Evolutionary conservation across 2,329 filamentous ascomycete genomes (phyloP), one percentile per base, ranked within the genome.

Genomic region (Cladosporium halotolerans): DNA sequence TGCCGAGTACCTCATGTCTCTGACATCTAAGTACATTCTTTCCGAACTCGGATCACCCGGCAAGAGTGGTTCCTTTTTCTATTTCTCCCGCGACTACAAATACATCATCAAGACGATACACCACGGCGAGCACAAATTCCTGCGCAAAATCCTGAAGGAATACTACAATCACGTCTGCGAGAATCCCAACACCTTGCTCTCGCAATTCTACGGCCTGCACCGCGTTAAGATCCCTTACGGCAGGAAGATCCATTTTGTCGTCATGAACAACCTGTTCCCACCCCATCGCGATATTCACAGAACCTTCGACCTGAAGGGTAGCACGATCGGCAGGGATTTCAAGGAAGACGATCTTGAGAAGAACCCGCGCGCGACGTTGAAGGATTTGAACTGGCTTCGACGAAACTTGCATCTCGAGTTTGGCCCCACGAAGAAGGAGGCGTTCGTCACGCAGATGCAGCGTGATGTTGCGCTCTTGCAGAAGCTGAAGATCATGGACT

Each of bases 71-170:
- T 97, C 91, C 71, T 99, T 99, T 76, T 99, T 99, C 75, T 99
- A 99, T 77, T 99, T 97, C 74, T 97, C 93, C 45, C 82, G 93
- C 65, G 93, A 99, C 73, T 99, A 99, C 79, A 97, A 96, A 73
- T 99, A 99, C 74, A 99, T 99, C 73, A 99, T 99, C 81, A 99
- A 99, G 74, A 99, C 93, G 18, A 97, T 99, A 62, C 93, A 99
- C 69, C 93, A 97, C 65, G 83, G 84, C 62, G 93, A 99, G 71
- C 88, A 92, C 76, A 91, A 91, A 65, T 91, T 92, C 59, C 78
- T 95, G 45, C 79, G 88, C 48, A 90, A 86, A 71, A 88, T 92
- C 54, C 75, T 95, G 54, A 89, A 86, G 67, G 88, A 97, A 57
- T 99, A 99, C 72, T 96, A 96, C 73, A 78, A 87, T 9, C 93